Evolutionary conservation across 805 yeast genomes (phyloP).

Genomic region (Wickerhamomyces alni): DNA sequence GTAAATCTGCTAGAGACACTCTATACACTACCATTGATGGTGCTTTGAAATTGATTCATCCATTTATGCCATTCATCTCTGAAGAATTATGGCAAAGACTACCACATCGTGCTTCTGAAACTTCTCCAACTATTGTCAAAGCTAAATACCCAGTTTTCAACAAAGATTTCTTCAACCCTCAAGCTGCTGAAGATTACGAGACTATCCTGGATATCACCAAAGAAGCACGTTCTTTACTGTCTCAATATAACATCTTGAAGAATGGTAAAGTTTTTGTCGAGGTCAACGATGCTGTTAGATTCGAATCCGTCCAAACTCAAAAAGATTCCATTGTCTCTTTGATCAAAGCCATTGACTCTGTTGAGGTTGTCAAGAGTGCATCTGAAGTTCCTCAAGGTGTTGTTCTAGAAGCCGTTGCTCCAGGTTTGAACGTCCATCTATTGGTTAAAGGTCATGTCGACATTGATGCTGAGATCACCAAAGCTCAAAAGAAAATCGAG

Average conservation of each 20-base stretch:
- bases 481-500: constrained; percentile 71
- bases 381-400: constrained; percentile 81
- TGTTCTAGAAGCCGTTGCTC: constrained; percentile 75
- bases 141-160: constrained; percentile 73
- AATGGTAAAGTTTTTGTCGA: constrained; percentile 84
- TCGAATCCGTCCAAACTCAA: constrained; percentile 58
- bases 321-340: constrained; percentile 83
- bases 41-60: constrained; percentile 88
- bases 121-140: constrained; percentile 63
- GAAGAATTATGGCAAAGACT: constrained; percentile 99
- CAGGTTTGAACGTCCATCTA: constrained; percentile 80
- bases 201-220: constrained; percentile 81
- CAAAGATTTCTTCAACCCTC: constrained; percentile 52
- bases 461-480: constrained; percentile 82
- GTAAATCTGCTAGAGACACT: constrained; percentile 89
- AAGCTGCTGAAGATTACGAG: constrained; percentile 73
- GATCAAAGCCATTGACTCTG: constrained; percentile 82
- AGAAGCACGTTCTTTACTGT: constrained; percentile 84
- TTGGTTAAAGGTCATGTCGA: constrained; percentile 94
- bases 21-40: constrained; percentile 88
- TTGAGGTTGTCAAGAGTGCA: constrained; percentile 52
- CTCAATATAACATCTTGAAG: constrained; percentile 86
- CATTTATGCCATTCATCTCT: constrained; percentile 96
- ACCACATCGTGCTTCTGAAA: constrained; percentile 77
- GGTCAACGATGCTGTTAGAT: constrained; percentile 42